phyloP scores from a whole-genome alignment of 2,329 filamentous ascomycete species.

The Neophaeococcomyces aloes region DNA sequence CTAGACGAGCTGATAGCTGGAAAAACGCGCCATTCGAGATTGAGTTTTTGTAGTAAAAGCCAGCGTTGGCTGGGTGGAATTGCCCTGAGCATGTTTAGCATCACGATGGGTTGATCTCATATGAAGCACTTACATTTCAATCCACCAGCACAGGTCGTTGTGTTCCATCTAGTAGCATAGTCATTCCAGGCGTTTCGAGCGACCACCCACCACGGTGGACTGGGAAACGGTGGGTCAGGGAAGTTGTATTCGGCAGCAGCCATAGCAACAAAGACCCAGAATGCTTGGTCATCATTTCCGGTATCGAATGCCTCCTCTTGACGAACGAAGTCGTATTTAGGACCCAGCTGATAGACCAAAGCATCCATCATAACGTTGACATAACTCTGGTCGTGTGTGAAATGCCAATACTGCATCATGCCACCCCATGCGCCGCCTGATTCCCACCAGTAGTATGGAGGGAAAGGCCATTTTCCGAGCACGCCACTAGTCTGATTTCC shows the following conservation, averaged over 20 bases:
- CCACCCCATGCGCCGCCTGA: conserved; percentile 55
- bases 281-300: conserved; percentile 60
- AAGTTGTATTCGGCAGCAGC: conserved; percentile 56
- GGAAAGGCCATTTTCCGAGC: conserved; percentile 52
- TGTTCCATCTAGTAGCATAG: conserved; percentile 61
- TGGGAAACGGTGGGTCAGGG: conserved; percentile 42
- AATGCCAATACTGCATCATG: conserved; percentile 60
- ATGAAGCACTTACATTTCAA: conserved; percentile 40
- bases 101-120: not conserved
- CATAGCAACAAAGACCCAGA: conserved; percentile 60
- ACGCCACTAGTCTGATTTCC: conserved; percentile 43
- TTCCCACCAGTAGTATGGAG: conserved; percentile 59
- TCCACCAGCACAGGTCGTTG: conserved; percentile 55
- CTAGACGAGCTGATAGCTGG: conserved; percentile 65
- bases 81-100: conserved; percentile 44
- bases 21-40: conserved; percentile 77
- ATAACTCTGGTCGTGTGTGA: conserved; percentile 52
- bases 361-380: conserved; percentile 50
- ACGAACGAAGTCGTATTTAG: conserved; percentile 50
- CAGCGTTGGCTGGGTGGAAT: conserved; percentile 66
- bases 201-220: conserved; percentile 37
- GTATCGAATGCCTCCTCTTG: conserved; percentile 27
- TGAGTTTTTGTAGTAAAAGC: conserved; percentile 73
- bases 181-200: conserved; percentile 62
- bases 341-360: conserved; percentile 50